These are phyloP conservation scores for Fusarium sublunatum DNA, from an alignment of 2,329 filamentous ascomycete species.

Conservation along the genomic window DNA sequence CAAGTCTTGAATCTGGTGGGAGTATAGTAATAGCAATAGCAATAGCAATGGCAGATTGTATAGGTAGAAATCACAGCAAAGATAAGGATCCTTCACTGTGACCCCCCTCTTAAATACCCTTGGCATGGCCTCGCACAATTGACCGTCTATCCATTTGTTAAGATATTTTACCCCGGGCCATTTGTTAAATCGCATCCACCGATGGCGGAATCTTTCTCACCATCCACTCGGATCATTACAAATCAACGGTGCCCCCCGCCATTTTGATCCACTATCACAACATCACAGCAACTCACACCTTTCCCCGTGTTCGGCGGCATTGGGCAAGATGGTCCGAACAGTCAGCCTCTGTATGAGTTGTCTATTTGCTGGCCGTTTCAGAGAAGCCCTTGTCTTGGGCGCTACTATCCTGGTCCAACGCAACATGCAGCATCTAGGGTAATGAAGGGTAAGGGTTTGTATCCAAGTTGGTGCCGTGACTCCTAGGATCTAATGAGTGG, in stretches of 20 bases:
- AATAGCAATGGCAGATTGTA: not conserved
- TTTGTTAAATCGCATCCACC: slow-evolving; percentile 26
- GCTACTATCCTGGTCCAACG: not conserved
- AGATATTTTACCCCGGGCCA: slow-evolving; percentile 13
- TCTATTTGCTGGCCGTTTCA: not conserved
- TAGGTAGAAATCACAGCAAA: slow-evolving; percentile 10
- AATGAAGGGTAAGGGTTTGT: not conserved
- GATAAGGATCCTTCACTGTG: slow-evolving; percentile 5
- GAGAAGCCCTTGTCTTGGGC: slow-evolving; percentile 7
- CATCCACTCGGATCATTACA: slow-evolving; percentile 37
- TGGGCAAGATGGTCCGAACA: slow-evolving; percentile 23
- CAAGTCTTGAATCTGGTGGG: not conserved
- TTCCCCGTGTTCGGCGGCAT: slow-evolving; percentile 20
- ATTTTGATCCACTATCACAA: slow-evolving; percentile 42
- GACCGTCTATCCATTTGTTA: slow-evolving; percentile 14
- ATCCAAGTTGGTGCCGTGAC: slow-evolving; percentile 21
- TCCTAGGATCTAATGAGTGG: slow-evolving; percentile 17
- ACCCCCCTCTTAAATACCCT: slow-evolving; percentile 32
- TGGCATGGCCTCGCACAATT: slow-evolving; percentile 10
- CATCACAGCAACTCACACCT: slow-evolving; percentile 31
- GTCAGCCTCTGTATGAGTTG: slow-evolving; percentile 1
- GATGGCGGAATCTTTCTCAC: slow-evolving; percentile 35
- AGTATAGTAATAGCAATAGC: not conserved
- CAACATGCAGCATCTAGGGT: slow-evolving; percentile 2
- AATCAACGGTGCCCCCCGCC: slow-evolving; percentile 41